Conservation (phyloP, 495 filamentous ascomycete genomes). For the Rhypophila decipiens region DNA sequence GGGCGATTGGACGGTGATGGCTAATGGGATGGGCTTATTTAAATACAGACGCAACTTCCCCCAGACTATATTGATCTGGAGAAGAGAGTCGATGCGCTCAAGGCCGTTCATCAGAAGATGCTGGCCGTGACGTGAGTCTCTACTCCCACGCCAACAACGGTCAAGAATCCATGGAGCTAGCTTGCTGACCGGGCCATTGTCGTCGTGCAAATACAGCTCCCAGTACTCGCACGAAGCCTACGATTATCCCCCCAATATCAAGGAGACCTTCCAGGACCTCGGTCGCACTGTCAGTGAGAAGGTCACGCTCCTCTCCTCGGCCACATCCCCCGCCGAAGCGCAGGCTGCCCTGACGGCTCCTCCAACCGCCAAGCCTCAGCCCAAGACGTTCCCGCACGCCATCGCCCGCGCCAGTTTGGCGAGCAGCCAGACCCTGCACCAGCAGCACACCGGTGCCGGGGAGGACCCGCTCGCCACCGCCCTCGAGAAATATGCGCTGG, state of each 20-base stretch:
- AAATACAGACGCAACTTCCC: slow-evolving; percentile 85
- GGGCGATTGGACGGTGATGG: background rate
- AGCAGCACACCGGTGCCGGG: slow-evolving; percentile 59
- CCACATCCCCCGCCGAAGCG: slow-evolving; percentile 81
- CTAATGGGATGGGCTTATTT: background rate
- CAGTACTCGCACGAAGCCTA: slow-evolving; percentile 96
- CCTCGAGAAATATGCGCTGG: slow-evolving; percentile 92
- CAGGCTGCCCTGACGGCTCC: slow-evolving; percentile 90
- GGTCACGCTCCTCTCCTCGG: slow-evolving; percentile 79
- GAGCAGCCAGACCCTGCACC: slow-evolving; percentile 78
- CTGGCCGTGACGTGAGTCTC: slow-evolving; percentile 83
- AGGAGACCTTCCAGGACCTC: slow-evolving; percentile 94
- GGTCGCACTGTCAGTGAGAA: slow-evolving; percentile 95
- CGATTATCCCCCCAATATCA: slow-evolving; percentile 98
- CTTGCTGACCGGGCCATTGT: background rate
- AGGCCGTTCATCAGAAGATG: slow-evolving; percentile 94
- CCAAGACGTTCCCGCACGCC: slow-evolving; percentile 97
- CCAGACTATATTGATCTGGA: slow-evolving; percentile 97
- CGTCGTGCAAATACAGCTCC: slow-evolving; percentile 56
- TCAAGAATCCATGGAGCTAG: background rate
- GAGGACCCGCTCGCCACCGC: slow-evolving; percentile 89
- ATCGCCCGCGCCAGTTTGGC: slow-evolving; percentile 85
- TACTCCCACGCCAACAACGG: background rate
- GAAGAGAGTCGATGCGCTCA: slow-evolving; percentile 97
- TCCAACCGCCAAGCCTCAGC: slow-evolving; percentile 86